Evolutionary conservation across 169 alveolate genomes (phyloP).

Genomic region (Plasmodium ovale): DNA sequence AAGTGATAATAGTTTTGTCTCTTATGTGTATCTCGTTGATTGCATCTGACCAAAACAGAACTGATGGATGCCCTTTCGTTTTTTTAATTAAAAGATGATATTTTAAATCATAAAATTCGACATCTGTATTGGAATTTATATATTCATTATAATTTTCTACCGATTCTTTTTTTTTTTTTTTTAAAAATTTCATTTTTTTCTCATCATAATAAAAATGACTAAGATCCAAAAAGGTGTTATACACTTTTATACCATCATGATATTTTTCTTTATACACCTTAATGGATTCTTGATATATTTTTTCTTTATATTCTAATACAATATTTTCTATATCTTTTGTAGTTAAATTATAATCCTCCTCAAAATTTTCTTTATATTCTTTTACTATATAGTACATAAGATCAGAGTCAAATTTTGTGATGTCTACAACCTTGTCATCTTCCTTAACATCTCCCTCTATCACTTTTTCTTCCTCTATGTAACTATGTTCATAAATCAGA

Average conservation of each 20-base stretch:
- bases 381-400: slow-evolving; percentile 48
- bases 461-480: slow-evolving; percentile 55
- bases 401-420: slow-evolving; percentile 55
- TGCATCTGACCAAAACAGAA: slow-evolving; percentile 71
- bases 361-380: slow-evolving; percentile 17
- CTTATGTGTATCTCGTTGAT: slow-evolving; percentile 53
- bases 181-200: slow-evolving; percentile 65
- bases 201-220: slow-evolving; percentile 15
- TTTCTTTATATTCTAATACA: slow-evolving; percentile 21
- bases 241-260: slow-evolving; percentile 76
- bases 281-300: slow-evolving; percentile 37
- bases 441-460: slow-evolving; percentile 28
- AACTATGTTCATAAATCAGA: slow-evolving; percentile 51
- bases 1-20: slow-evolving; percentile 25
- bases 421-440: slow-evolving; percentile 32
- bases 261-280: slow-evolving; percentile 39
- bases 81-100: slow-evolving; percentile 56
- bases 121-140: slow-evolving; percentile 75
- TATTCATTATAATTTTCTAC: slow-evolving; percentile 54
- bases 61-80: slow-evolving; percentile 64
- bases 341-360: slow-evolving; percentile 7
- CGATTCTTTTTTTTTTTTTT: slow-evolving; percentile 57
- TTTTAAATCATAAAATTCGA: slow-evolving; percentile 74
- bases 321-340: slow-evolving; percentile 47
- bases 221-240: slow-evolving; percentile 76